Evolutionary conservation across 345 rosid genomes (phyloP).

Genomic region (Xanthoceras sorbifolium): DNA sequence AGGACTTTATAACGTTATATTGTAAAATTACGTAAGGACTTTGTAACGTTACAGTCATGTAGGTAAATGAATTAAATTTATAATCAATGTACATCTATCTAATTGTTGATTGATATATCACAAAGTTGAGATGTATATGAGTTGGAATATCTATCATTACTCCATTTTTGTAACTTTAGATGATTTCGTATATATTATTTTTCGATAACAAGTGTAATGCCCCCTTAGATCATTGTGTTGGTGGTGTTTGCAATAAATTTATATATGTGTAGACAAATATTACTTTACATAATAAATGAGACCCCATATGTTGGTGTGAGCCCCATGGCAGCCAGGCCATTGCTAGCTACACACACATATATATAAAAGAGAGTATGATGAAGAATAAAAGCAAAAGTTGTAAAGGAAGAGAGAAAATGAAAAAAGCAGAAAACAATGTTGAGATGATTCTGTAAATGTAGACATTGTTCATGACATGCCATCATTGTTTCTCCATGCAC

Average conservation of each 20-base stretch:
- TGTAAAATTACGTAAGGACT: no score
- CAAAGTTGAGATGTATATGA: no score
- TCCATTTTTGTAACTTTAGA: no score
- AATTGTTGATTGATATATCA: no score
- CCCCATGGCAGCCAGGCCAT: neutral
- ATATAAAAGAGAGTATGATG: neutral
- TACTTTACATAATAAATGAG: neutral
- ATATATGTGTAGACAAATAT: neutral
- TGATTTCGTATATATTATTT: no score
- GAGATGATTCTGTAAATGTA: conserved; percentile 36
- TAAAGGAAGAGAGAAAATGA: conserved; percentile 5
- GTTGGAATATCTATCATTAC: no score
- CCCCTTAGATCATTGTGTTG: neutral
- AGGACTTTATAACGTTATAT: no score
- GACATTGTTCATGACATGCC: conserved; percentile 34
- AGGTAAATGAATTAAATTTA: no score
- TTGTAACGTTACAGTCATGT: no score
- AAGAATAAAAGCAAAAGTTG: conserved; percentile 18
- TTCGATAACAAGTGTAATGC: no score
- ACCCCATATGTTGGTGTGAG: conserved; percentile 4
- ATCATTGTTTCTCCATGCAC: conserved; percentile 46
- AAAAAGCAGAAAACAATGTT: conserved; percentile 17
- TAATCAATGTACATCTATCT: no score
- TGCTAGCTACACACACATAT: neutral
- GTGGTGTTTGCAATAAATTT: neutral